Evolutionary conservation across 2,329 filamentous ascomycete genomes (phyloP), one percentile per base, ranked within the genome.

Genomic region (Diaporthe citrichinensis): DNA sequence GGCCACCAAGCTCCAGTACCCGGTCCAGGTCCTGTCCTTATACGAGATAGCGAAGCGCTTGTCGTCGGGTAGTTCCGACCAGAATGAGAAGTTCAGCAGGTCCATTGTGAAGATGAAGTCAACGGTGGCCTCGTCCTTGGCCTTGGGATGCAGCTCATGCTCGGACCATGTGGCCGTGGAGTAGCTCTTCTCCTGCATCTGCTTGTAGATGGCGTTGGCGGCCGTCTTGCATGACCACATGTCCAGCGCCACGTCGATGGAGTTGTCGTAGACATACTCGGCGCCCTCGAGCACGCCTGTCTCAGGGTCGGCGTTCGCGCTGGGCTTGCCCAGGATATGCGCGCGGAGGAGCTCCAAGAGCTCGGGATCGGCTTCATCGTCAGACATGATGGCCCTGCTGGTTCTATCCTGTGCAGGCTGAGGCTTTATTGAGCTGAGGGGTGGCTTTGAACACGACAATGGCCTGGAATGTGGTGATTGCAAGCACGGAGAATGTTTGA

Each of bases 21-120:
- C 97, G 0, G 95, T 98, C 95, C 95, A 98, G 74, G 85, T 91
- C 83, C 91, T 93, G 39, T 92, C 95, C 61, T 90, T 90, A 84
- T 98, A 98, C 74, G 94, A 92, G 57, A 99, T 90, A 14, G 94
- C 90, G 83, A 96, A 99, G 15, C 95, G 89, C 80, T 96, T 92
- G 7, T 92, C 89, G 15, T 94, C 92, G 0, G 87, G 84, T 59
- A 85, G 82, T 71, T 94, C 93, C 20, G 95, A 97, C 97, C 97
- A 99, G 84, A 99, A 99, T 31, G 93, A 97, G 82, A 98, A 99
- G 83, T 99, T 99, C 69, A 99, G 87, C 39, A 99, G 84, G 83
- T 99, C 97, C 95, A 99, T 98, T 28, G 94, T 95, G 83, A 99
- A 98, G 80, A 99, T 96, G 82, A 99, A 98, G 78, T 94, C 93